Conservation (phyloP, 768 basidiomycete species). For the Boletales sp. region DNA sequence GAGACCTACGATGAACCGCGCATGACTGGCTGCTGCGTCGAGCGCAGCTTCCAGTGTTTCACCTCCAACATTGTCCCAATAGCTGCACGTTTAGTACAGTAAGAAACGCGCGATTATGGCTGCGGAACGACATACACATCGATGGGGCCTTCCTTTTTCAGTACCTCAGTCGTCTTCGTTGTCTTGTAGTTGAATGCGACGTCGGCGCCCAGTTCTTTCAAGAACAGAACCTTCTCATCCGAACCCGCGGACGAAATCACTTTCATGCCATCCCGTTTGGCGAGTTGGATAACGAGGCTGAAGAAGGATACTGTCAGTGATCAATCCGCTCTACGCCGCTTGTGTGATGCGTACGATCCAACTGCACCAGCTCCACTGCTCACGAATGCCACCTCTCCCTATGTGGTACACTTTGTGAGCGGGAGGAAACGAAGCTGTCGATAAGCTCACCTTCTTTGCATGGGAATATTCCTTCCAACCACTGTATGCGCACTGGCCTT, state of each 20-base stretch:
- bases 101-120: neutral
- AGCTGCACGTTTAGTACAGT: neutral
- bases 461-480: conserved; percentile 7
- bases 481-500: conserved; percentile 17
- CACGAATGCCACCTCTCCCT: conserved; percentile 52
- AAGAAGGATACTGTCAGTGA: neutral
- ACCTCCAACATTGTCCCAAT: conserved; percentile 55
- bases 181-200: conserved; percentile 77
- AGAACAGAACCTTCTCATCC: conserved; percentile 67
- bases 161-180: conserved; percentile 43
- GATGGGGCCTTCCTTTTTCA: conserved; percentile 55
- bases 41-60: conserved; percentile 56
- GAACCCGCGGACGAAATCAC: conserved; percentile 72
- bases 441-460: conserved; percentile 20
- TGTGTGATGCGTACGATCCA: conserved; percentile 46
- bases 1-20: conserved; percentile 45
- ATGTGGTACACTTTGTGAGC: neutral
- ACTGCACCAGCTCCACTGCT: conserved; percentile 47
- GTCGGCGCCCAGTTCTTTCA: conserved; percentile 62
- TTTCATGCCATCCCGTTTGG: conserved; percentile 50
- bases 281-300: conserved; percentile 49
- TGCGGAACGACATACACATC: conserved; percentile 37
- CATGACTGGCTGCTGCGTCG: conserved; percentile 38
- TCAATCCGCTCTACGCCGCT: neutral
- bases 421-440: neutral